Conservation (phyloP, 2,329 filamentous ascomycete genomes). For the Microascus cirrosus region DNA sequence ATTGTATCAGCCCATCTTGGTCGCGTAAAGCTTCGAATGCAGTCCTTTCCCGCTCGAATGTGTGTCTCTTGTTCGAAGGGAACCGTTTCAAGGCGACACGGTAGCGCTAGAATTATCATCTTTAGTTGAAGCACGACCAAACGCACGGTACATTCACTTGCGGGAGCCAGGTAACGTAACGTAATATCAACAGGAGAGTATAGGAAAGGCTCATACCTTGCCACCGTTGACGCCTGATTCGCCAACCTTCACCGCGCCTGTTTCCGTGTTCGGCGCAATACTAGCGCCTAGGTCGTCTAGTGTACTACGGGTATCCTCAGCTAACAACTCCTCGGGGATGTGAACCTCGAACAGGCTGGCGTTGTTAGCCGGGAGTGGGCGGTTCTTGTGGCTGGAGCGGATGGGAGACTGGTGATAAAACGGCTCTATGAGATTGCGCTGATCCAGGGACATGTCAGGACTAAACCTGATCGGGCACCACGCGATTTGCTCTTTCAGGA, state of each 20-base stretch:
- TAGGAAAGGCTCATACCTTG: neutral
- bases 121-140: neutral
- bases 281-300: neutral
- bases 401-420: conserved; percentile 1
- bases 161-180: no score
- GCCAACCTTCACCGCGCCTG: neutral
- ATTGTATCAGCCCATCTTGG: neutral
- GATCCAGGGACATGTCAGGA: conserved; percentile 7
- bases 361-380: neutral
- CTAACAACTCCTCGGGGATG: neutral
- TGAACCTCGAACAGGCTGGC: neutral
- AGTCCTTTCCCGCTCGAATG: neutral
- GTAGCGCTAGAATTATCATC: neutral
- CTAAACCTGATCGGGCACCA: conserved; percentile 10
- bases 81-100: neutral
- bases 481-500: conserved; percentile 6
- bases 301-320: neutral
- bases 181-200: no score
- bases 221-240: neutral
- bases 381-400: neutral
- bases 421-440: conserved; percentile 7
- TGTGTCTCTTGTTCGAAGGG: neutral
- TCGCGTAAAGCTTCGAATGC: neutral
- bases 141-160: neutral
- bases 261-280: neutral